Evolutionary conservation across 371 early-diverging fungal genomes (phyloP), one percentile per base, ranked within the genome.

Genomic region (Mortierella sp.): DNA sequence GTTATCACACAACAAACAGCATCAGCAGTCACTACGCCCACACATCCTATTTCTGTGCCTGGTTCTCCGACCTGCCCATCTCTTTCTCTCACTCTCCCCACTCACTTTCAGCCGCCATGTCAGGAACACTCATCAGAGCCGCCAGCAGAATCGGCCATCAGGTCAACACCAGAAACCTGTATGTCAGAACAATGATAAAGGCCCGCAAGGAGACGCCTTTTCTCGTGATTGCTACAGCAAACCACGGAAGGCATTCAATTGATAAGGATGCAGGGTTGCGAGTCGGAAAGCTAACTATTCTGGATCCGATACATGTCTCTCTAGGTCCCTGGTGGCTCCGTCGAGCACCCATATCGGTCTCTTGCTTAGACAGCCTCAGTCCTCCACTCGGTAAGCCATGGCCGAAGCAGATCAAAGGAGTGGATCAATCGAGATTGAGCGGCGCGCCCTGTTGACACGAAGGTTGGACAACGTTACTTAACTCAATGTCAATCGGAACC

Each of bases 81-180:
- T 16, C 19, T 55, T 59, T 14, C 57, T 28, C 14, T 51, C 28
- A n/a, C 59, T 34, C 70, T 37, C 13, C 3, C 16, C 51, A 74
- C 46, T n/a, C n/a, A 43, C 50, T 40, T 48, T 28, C 21, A 26
- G 43, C 69, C n/a, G 21, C 34, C 34, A 81, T 85, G 81, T 43
- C 72, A 21, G 76, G 73, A 48, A 48, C 77, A 34, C 5, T 81
- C 71, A 59, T 85, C 69, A 78, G 76, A 72, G 73, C 70, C 13
- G 79, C 77, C 37, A 44, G 69, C 31, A 72, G 76, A 16, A 11
- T 81, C 26, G 72, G 81, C 5, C 74, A 76, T 5, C 78, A 76
- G 54, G 75, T 72, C 34, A 80, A 77, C 69, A 64, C 78, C n/a
- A 70, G 71, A 55, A 70, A 44, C 55, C 43, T 84, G 84, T 84